A percentile compares a stretch with the other conserved stretches of the same genome.
Evolutionary conservation across 2,329 filamentous ascomycete genomes (phyloP).

Genomic region (Pestalotiopsis fici): DNA sequence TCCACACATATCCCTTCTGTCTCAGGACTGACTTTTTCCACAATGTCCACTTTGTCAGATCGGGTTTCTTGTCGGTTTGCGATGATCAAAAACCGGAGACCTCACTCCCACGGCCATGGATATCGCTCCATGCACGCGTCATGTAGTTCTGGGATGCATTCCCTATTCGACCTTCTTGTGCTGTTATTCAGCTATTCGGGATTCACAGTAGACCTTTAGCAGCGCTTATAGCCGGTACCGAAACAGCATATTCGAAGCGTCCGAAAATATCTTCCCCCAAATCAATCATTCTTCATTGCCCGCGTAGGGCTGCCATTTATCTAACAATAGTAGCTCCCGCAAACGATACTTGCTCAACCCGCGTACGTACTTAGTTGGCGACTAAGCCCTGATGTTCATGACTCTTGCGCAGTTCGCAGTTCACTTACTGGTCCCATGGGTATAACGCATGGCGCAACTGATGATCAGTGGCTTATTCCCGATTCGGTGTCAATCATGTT

Average conservation of each 20-base stretch:
- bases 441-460: not conserved
- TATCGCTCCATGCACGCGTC: not conserved
- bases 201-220: not conserved
- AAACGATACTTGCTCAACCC: not conserved
- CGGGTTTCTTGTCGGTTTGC: not conserved
- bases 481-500: not conserved
- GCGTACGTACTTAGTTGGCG: not conserved
- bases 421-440: not conserved
- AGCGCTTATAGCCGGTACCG: not conserved
- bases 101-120: not conserved
- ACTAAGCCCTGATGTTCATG: not conserved
- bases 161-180: not conserved
- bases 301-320: not conserved
- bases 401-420: not conserved
- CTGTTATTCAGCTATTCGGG: not conserved
- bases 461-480: not conserved
- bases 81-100: not conserved
- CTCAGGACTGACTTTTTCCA: not conserved
- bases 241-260: not conserved
- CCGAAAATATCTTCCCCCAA: not conserved
- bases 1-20: not conserved
- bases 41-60: not conserved
- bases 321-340: conserved; percentile 1
- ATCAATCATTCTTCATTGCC: not conserved
- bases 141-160: not conserved